phyloP scores from a whole-genome alignment of 345 rosid species.

The Lepidium sativum region DNA sequence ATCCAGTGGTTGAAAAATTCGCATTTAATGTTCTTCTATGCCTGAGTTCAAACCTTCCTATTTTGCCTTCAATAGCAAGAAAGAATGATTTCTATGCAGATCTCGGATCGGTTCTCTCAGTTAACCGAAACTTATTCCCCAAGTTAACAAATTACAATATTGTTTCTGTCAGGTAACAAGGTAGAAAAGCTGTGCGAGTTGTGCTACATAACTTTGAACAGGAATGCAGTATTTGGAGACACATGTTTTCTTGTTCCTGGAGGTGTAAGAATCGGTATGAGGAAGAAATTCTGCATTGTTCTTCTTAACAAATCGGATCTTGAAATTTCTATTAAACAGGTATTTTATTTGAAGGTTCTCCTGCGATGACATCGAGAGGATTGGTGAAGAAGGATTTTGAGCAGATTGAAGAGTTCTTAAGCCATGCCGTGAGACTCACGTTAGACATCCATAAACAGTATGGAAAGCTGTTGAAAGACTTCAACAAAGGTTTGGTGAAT shows the following conservation, averaged over 20 bases:
- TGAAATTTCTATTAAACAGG: neutral
- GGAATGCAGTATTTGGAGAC: slow-evolving; percentile 97
- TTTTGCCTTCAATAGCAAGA: no score
- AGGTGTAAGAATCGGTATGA: slow-evolving; percentile 89
- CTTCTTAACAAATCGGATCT: neutral
- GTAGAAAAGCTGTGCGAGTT: slow-evolving; percentile 95
- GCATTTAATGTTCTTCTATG: no score
- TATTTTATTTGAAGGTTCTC: slow-evolving; percentile 47
- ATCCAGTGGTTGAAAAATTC: no score
- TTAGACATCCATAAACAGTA: slow-evolving; percentile 72
- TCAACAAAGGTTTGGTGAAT: slow-evolving; percentile 71
- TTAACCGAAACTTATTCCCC: neutral
- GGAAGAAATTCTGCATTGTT: neutral
- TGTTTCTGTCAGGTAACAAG: slow-evolving; percentile 60
- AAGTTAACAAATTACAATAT: neutral
- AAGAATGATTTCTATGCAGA: no score
- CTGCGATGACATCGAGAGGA: slow-evolving; percentile 99
- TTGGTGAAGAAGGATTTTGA: slow-evolving; percentile 90
- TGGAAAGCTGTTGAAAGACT: slow-evolving; percentile 83
- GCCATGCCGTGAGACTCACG: slow-evolving; percentile 72
- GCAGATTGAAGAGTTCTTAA: slow-evolving; percentile 82
- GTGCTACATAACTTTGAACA: slow-evolving; percentile 84
- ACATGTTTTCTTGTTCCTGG: slow-evolving; percentile 98
- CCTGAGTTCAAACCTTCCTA: no score
- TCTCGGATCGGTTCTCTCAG: no score